A percentile compares a stretch with the other conserved stretches of the same genome.
Evolutionary conservation across 768 basidiomycete genomes (phyloP).

Genomic region (Paxillus involutus): DNA sequence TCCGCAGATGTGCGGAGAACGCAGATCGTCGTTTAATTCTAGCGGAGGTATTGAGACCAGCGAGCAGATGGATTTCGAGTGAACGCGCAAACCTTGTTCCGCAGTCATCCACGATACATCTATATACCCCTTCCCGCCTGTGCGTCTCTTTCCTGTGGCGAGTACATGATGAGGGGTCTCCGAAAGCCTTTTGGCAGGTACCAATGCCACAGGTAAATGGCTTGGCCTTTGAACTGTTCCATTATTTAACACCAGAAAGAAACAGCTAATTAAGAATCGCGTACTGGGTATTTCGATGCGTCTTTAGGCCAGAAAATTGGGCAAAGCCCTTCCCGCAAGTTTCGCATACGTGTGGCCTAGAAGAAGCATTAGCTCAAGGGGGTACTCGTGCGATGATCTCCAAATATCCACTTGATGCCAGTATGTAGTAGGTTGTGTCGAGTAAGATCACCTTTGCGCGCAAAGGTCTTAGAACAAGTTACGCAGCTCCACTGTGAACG

Average conservation of each 20-base stretch:
- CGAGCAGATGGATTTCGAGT: neutral
- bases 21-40: slow-evolving; percentile 68
- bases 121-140: slow-evolving; percentile 37
- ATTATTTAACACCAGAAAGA: slow-evolving; percentile 8
- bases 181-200: slow-evolving; percentile 52
- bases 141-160: slow-evolving; percentile 68
- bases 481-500: slow-evolving; percentile 38
- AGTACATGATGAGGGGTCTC: slow-evolving; percentile 68
- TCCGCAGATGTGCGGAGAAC: slow-evolving; percentile 53
- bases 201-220: slow-evolving; percentile 51
- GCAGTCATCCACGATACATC: slow-evolving; percentile 47
- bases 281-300: slow-evolving; percentile 68
- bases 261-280: slow-evolving; percentile 21
- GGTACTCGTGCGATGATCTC: neutral
- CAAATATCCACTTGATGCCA: slow-evolving; percentile 43
- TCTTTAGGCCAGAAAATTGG: slow-evolving; percentile 60
- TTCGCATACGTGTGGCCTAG: slow-evolving; percentile 52
- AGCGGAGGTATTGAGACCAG: neutral
- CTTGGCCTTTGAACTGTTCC: slow-evolving; percentile 46
- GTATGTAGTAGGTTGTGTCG: slow-evolving; percentile 55
- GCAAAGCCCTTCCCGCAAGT: slow-evolving; percentile 56
- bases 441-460: slow-evolving; percentile 57
- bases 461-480: slow-evolving; percentile 50
- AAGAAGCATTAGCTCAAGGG: slow-evolving; percentile 1
- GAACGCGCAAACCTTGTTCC: slow-evolving; percentile 40